Conservation (phyloP, 768 basidiomycete genomes). For the Boletus rubescentipes region DNA sequence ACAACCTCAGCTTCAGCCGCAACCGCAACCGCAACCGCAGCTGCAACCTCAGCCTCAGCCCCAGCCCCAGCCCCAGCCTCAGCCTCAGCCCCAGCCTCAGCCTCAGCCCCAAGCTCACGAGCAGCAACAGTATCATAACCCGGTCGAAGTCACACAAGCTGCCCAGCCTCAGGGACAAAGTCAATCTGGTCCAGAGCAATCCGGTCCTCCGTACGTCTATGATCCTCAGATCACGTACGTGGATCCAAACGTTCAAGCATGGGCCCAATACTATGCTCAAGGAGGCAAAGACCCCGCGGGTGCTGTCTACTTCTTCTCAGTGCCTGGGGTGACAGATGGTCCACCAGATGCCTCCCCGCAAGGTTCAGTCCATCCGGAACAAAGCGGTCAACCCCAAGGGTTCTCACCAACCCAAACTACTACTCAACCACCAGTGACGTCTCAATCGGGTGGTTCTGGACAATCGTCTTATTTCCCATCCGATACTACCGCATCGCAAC, state of each 20-base stretch:
- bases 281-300: constrained; percentile 76
- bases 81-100: constrained; percentile 18
- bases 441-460: constrained; percentile 12
- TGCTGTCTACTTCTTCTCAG: constrained; percentile 75
- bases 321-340: constrained; percentile 67
- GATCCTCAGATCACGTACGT: constrained; percentile 67
- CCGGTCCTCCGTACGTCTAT: constrained; percentile 52
- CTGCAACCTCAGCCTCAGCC: constrained; percentile 27
- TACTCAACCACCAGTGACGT: constrained; percentile 16
- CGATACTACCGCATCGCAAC: constrained; percentile 6
- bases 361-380: constrained; percentile 5
- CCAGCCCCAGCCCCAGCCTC: constrained; percentile 15
- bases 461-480: constrained; percentile 17
- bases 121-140: constrained; percentile 21
- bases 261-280: constrained; percentile 83
- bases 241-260: constrained; percentile 81
- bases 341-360: constrained; percentile 16
- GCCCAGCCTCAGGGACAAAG: constrained; percentile 13
- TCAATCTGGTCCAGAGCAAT: constrained; percentile 20
- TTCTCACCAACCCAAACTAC: constrained; percentile 15
- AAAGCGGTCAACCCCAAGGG: constrained; percentile 10
- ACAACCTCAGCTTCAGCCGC: constrained; percentile 37
- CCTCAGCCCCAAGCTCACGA: constrained; percentile 33
- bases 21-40: constrained; percentile 35
- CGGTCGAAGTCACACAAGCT: constrained; percentile 7